Conservation (phyloP, 139 green algal species). For the Haematococcus sp. region DNA sequence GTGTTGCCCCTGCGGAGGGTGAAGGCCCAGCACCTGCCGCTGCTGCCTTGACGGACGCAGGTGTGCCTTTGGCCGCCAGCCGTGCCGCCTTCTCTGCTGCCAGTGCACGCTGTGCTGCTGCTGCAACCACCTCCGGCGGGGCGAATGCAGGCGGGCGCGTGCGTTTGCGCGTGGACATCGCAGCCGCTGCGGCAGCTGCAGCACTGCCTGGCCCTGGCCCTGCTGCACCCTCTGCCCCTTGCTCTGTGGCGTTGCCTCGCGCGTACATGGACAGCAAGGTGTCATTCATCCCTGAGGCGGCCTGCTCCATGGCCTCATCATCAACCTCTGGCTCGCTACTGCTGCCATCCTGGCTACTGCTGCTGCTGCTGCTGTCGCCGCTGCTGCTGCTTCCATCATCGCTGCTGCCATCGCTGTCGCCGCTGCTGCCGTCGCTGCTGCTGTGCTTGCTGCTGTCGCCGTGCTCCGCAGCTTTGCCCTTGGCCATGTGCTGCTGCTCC, state of each 20-base stretch:
- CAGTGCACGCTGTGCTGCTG: constrained; percentile 45
- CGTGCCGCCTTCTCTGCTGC: constrained; percentile 25
- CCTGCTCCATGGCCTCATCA: neutral
- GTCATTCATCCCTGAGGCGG: constrained; percentile 41
- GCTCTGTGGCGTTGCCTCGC: constrained; percentile 2
- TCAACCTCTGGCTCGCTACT: constrained; percentile 22
- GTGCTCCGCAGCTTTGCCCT: neutral
- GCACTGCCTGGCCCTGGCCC: constrained; percentile 12
- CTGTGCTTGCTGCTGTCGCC: neutral
- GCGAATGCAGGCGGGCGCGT: constrained; percentile 39
- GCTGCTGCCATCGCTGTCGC: neutral
- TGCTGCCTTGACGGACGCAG: constrained; percentile 10
- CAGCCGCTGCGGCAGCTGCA: constrained; percentile 5
- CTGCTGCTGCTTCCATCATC: neutral
- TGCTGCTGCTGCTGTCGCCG: constrained; percentile 9
- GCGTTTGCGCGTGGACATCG: neutral
- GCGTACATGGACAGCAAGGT: constrained; percentile 62
- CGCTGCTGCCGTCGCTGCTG: neutral
- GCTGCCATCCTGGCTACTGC: neutral
- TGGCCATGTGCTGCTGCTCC: neutral
- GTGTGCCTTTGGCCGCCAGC: neutral
- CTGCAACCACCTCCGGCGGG: constrained; percentile 44
- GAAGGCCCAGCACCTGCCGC: neutral
- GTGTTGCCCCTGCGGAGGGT: no score
- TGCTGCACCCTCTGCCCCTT: no score